Conservation (phyloP, 2,329 filamentous ascomycete genomes). For the Trematosphaeria pertusa region DNA sequence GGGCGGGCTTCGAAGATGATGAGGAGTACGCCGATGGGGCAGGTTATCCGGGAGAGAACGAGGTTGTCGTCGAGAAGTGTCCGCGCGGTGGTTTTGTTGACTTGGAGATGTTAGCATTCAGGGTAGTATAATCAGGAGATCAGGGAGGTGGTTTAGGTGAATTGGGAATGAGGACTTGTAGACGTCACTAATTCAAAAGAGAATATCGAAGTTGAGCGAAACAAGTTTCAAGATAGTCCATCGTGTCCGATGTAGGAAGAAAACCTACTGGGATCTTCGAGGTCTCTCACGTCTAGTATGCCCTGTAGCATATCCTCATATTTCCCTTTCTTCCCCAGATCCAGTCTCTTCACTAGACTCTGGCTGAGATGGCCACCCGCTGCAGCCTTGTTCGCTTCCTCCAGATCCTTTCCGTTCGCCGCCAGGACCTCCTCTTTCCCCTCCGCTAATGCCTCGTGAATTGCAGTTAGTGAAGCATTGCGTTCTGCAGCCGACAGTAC, state of each 20-base stretch:
- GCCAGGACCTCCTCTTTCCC: constrained; percentile 79
- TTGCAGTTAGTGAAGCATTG: constrained; percentile 83
- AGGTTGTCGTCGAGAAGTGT: constrained; percentile 88
- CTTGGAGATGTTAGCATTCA: constrained; percentile 53
- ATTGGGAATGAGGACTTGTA: too few relatives aligned
- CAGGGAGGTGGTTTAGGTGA: too few relatives aligned
- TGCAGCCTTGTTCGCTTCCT: constrained; percentile 74
- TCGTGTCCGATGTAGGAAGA: too few relatives aligned
- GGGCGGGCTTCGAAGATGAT: constrained; percentile 98
- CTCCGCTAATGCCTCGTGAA: constrained; percentile 76
- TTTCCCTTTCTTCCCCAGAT: constrained; percentile 85
- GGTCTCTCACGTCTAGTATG: constrained; percentile 82
- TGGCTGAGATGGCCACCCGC: constrained; percentile 77
- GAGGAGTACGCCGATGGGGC: constrained; percentile 94
- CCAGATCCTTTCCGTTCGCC: constrained; percentile 85
- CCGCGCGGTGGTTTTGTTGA: constrained; percentile 82
- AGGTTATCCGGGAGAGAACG: constrained; percentile 84
- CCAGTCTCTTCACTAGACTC: constrained; percentile 86
- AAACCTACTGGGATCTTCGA: constrained; percentile 82
- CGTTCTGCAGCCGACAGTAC: constrained; percentile 77
- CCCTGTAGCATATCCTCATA: constrained; percentile 98
- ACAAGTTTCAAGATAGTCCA: too few relatives aligned
- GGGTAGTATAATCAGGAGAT: neutral
- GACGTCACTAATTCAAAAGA: too few relatives aligned
- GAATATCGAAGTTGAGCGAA: too few relatives aligned